These are phyloP conservation scores for Phallus indusiatus DNA, from an alignment of 768 basidiomycete genomes.

Conservation along the genomic window DNA sequence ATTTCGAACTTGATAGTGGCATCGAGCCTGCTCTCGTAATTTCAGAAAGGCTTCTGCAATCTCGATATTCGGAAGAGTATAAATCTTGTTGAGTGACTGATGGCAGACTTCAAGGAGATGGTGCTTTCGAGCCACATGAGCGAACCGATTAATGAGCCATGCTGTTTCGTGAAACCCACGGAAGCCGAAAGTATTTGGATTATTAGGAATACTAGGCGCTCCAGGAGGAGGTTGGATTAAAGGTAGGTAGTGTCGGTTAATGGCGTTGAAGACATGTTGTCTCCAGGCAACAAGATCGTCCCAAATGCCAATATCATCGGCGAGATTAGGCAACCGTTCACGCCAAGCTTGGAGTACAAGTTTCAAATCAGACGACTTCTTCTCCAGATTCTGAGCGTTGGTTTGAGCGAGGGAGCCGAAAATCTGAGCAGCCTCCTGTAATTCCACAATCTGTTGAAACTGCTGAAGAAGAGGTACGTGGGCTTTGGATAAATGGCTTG, in stretches of 20 bases:
- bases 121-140: constrained; percentile 96
- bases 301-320: constrained; percentile 98
- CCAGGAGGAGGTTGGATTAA: constrained; percentile 44
- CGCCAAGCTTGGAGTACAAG: constrained; percentile 96
- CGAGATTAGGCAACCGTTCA: constrained; percentile 88
- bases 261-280: constrained; percentile 95
- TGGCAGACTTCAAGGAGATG: constrained; percentile 94
- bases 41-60: constrained; percentile 99
- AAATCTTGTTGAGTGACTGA: constrained; percentile 91
- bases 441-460: constrained; percentile 98
- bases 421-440: constrained; percentile 92
- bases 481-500: constrained; percentile 76
- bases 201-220: constrained; percentile 34
- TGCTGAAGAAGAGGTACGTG: constrained; percentile 93
- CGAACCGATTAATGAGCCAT: constrained; percentile 99
- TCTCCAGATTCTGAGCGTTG: constrained; percentile 81
- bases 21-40: constrained; percentile 94
- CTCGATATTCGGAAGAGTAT: constrained; percentile 98
- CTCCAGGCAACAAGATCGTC: constrained; percentile 98
- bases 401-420: constrained; percentile 86
- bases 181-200: constrained; percentile 78
- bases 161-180: constrained; percentile 98
- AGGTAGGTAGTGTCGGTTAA: constrained; percentile 94
- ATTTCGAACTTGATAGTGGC: constrained; percentile 92
- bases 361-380: constrained; percentile 91